phyloP scores from a whole-genome alignment of 75 land plant species.

The Cupressus sempervirens region DNA sequence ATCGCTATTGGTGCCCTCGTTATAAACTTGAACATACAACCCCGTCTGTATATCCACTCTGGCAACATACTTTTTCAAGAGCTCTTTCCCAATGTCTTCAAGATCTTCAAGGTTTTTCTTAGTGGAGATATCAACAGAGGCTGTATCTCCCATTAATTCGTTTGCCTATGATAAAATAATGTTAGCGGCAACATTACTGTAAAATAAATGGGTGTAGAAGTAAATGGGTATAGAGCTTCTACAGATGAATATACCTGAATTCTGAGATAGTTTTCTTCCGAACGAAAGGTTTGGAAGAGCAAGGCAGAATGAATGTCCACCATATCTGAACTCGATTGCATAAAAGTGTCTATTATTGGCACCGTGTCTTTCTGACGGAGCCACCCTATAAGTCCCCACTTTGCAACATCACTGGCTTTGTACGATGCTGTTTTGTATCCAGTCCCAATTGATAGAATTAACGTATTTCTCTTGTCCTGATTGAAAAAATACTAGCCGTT shows the following conservation, averaged over 20 bases:
- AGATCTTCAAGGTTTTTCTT: too few species aligned
- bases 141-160: too few species aligned
- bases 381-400: conserved; percentile 68
- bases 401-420: conserved; percentile 38
- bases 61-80: conserved; percentile 9
- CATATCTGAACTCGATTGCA: too few species aligned
- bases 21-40: neutral
- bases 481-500: too few species aligned
- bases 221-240: neutral
- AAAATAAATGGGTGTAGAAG: too few species aligned
- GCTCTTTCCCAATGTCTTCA: neutral
- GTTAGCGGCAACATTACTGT: neutral
- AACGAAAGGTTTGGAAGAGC: conserved; percentile 37
- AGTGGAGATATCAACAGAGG: neutral
- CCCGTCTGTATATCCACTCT: conserved; percentile 17
- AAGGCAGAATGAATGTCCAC: conserved; percentile 33
- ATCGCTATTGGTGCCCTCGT: conserved; percentile 1
- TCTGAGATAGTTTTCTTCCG: conserved; percentile 35
- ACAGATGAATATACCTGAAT: conserved; percentile 31
- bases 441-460: conserved; percentile 30
- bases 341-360: conserved; percentile 48
- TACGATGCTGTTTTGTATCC: conserved; percentile 35
- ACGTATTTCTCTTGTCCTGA: conserved; percentile 29
- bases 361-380: conserved; percentile 17
- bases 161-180: neutral